A percentile compares a stretch with the other conserved stretches of the same genome.
These are phyloP conservation scores for Pythium myriotylum DNA, from an alignment of 352 stramenopile genomes.

Conservation along the genomic window DNA sequence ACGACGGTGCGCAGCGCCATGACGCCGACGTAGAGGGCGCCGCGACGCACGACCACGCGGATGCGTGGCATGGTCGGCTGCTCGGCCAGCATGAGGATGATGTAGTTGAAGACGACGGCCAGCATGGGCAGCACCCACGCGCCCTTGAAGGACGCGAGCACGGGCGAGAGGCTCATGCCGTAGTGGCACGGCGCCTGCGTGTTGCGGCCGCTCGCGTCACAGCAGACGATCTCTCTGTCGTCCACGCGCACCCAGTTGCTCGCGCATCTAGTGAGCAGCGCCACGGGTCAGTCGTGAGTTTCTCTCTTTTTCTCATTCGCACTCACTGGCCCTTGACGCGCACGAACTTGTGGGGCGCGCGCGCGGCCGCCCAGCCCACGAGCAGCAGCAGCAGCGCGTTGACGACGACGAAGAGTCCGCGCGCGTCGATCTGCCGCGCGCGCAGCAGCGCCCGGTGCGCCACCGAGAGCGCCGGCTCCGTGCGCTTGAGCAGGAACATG, in stretches of 20 bases:
- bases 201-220: constrained; percentile 34
- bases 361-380: constrained; percentile 52
- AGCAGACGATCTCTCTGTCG: constrained; percentile 57
- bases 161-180: constrained; percentile 61
- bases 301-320: no score
- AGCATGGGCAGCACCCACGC: constrained; percentile 68
- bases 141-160: constrained; percentile 52
- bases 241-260: constrained; percentile 68
- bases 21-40: constrained; percentile 54
- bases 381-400: constrained; percentile 64
- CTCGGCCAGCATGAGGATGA: constrained; percentile 58
- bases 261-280: constrained; percentile 43
- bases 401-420: constrained; percentile 41
- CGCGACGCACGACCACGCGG: constrained; percentile 56
- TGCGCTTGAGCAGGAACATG: constrained; percentile 21
- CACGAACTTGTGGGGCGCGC: constrained; percentile 69
- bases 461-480: constrained; percentile 20
- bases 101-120: constrained; percentile 70
- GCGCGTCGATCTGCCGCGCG: constrained; percentile 50
- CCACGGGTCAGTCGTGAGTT: constrained; percentile 1
- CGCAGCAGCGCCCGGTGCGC: constrained; percentile 48
- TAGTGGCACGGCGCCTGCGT: constrained; percentile 54
- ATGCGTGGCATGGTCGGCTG: constrained; percentile 52
- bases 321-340: constrained; percentile 74
- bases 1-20: constrained; percentile 70